These are phyloP conservation scores for Neoscytalidium dimidiatum DNA, from an alignment of 2,329 filamentous ascomycete species.

Conservation along the genomic window DNA sequence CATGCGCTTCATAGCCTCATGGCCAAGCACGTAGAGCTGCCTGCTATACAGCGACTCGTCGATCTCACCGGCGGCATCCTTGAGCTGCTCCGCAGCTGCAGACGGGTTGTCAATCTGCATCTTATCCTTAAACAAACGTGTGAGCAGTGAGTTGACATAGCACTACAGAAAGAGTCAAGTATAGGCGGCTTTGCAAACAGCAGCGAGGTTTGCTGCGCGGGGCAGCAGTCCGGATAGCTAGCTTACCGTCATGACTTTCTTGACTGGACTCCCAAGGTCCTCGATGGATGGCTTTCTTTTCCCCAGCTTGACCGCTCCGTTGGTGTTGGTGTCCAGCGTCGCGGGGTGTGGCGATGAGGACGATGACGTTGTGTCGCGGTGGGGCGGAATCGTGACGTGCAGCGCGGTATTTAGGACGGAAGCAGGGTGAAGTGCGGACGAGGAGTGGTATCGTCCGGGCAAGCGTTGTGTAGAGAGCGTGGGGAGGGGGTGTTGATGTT, in stretches of 20 bases:
- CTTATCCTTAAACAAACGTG: constrained; percentile 47
- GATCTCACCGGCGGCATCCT: constrained; percentile 61
- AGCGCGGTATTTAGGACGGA: neutral
- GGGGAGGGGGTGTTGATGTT: neutral
- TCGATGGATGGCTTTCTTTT: constrained; percentile 42
- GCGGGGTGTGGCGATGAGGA: constrained; percentile 17
- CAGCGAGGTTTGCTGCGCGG: constrained; percentile 1
- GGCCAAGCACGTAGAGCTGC: constrained; percentile 71
- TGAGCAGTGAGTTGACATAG: constrained; percentile 1
- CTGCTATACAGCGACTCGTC: constrained; percentile 69
- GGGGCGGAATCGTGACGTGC: constrained; percentile 18
- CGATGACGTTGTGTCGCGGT: constrained; percentile 20
- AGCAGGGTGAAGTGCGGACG: neutral
- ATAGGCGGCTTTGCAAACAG: neutral
- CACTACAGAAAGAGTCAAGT: neutral
- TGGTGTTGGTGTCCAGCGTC: constrained; percentile 15
- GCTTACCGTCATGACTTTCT: constrained; percentile 45
- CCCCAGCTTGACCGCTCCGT: constrained; percentile 39
- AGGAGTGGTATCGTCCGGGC: neutral
- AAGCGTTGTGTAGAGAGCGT: constrained; percentile 7
- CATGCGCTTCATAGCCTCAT: constrained; percentile 98
- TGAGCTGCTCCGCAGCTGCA: constrained; percentile 61
- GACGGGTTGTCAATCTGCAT: constrained; percentile 65
- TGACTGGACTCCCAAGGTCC: constrained; percentile 41
- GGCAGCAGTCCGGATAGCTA: neutral